Evolutionary conservation across 2,329 filamentous ascomycete species (phyloP).

Genomic region (Exophiala sp.): DNA sequence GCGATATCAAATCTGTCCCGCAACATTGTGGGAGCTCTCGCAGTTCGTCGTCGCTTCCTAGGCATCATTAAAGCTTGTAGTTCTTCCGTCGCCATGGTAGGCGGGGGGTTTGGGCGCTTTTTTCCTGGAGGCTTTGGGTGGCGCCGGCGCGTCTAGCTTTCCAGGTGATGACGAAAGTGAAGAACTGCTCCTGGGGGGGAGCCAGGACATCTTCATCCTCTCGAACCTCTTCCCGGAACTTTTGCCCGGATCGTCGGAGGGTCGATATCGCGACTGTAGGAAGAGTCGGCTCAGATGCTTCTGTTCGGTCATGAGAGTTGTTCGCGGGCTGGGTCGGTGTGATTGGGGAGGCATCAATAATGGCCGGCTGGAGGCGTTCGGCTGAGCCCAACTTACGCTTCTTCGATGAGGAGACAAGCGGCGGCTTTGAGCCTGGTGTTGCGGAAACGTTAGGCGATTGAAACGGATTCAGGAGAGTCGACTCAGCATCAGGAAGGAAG

Average conservation of each 20-base stretch:
- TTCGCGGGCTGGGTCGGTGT: background rate
- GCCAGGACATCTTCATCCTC: constrained; percentile 26
- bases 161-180: constrained; percentile 15
- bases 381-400: constrained; percentile 25
- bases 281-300: constrained; percentile 11
- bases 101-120: constrained; percentile 7
- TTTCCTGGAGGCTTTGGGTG: constrained; percentile 5
- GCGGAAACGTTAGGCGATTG: background rate
- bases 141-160: background rate
- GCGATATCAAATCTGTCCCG: constrained; percentile 23
- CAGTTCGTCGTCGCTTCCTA: constrained; percentile 11
- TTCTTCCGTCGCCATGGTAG: constrained; percentile 18
- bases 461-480: constrained; percentile 18
- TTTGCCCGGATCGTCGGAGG: constrained; percentile 16
- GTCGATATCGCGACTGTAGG: constrained; percentile 10
- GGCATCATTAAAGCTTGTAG: constrained; percentile 24
- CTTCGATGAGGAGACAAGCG: constrained; percentile 14
- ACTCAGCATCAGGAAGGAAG: constrained; percentile 27
- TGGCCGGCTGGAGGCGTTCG: constrained; percentile 5
- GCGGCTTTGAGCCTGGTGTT: constrained; percentile 10
- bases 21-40: constrained; percentile 6
- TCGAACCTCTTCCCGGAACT: constrained; percentile 4
- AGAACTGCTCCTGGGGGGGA: constrained; percentile 19
- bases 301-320: background rate
- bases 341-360: background rate